Evolutionary conservation across 768 basidiomycete genomes (phyloP).

Genomic region (Rubroboletus satanas): DNA sequence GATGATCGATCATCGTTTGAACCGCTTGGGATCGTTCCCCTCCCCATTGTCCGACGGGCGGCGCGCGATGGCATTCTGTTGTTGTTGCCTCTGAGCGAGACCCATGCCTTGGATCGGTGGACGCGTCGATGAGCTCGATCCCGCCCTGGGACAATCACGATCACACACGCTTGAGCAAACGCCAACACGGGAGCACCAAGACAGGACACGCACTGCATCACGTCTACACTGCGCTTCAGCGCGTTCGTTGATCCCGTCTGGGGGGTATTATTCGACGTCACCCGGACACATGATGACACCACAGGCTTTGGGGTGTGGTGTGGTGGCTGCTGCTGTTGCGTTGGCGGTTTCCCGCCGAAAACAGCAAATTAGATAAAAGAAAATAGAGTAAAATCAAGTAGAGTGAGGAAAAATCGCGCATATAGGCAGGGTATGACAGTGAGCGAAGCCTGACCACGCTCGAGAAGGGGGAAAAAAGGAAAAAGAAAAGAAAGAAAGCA

Average conservation of each 20-base stretch:
- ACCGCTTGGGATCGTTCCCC: slow-evolving; percentile 37
- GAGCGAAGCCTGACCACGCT: background rate
- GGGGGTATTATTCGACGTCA: background rate
- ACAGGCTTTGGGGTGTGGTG: slow-evolving; percentile 3
- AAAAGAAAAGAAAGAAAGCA: background rate
- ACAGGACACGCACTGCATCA: slow-evolving; percentile 28
- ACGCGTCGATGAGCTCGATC: slow-evolving; percentile 20
- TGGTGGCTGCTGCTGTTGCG: slow-evolving; percentile 3
- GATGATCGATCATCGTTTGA: slow-evolving; percentile 31
- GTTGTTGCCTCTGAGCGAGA: slow-evolving; percentile 32
- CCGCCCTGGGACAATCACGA: slow-evolving; percentile 2
- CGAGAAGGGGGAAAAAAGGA: background rate
- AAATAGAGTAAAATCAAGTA: background rate
- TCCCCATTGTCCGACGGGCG: slow-evolving; percentile 28
- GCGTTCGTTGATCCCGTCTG: slow-evolving; percentile 8
- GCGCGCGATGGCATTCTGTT: slow-evolving; percentile 9
- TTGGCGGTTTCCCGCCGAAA: slow-evolving; percentile 6
- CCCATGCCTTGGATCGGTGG: slow-evolving; percentile 38
- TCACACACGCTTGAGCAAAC: background rate
- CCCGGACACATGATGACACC: slow-evolving; percentile 6
- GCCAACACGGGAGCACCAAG: too few relatives aligned
- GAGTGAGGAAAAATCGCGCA: background rate
- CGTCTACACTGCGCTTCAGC: slow-evolving; percentile 35
- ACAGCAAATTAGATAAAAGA: background rate
- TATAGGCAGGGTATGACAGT: slow-evolving; percentile 1